Conservation (phyloP, 2,329 filamentous ascomycete genomes). For the Phialophora chinensis region DNA sequence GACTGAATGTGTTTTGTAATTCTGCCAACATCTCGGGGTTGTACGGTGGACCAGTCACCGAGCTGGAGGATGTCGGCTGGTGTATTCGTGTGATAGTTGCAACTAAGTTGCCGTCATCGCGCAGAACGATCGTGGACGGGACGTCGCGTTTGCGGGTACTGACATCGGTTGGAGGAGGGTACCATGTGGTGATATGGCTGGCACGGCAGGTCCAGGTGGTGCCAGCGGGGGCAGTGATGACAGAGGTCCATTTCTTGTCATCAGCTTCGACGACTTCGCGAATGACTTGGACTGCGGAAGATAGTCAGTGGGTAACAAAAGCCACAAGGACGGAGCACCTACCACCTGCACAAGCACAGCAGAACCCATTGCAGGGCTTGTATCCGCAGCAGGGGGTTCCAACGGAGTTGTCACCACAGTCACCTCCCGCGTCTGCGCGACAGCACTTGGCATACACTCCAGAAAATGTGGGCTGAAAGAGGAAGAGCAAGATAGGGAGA, state of each 20-base stretch:
- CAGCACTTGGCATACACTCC: conserved; percentile 16
- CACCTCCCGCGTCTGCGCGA: not conserved
- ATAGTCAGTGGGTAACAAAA: not conserved
- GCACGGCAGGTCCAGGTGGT: conserved; percentile 21
- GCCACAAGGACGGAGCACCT: not conserved
- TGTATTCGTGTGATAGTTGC: not conserved
- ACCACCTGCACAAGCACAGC: conserved; percentile 17
- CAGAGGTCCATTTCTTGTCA: conserved; percentile 8
- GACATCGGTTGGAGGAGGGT: not conserved
- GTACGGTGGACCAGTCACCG: not conserved
- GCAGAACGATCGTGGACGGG: not conserved
- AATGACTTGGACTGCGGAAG: conserved; percentile 10
- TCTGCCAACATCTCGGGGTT: conserved; percentile 4
- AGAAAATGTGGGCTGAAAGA: not conserved
- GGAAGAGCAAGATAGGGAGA: not conserved
- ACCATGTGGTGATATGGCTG: conserved; percentile 15
- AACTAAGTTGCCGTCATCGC: not conserved
- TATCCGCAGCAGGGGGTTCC: conserved; percentile 22
- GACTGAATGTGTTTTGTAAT: conserved; percentile 8
- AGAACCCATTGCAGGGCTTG: conserved; percentile 19
- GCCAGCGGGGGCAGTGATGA: conserved; percentile 17
- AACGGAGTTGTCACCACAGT: conserved; percentile 11
- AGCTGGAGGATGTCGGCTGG: not conserved
- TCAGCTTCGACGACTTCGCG: conserved; percentile 7
- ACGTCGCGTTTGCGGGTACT: conserved; percentile 10